Base-by-base conservation (phyloP, 73 alveolate species). In the Blepharisma japonicum region DNA sequence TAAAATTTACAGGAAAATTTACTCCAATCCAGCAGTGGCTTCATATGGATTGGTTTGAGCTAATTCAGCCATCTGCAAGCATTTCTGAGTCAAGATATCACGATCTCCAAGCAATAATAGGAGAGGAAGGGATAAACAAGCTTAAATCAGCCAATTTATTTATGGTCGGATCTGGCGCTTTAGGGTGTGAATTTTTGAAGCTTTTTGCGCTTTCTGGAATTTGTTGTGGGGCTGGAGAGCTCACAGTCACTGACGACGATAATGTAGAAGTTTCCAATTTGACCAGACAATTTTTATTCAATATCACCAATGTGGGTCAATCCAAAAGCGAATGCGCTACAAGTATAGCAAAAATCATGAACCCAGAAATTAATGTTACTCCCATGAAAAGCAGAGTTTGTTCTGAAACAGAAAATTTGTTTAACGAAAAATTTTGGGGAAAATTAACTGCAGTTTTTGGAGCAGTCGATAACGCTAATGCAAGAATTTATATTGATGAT, bases 1-100 rank as follows among this genome's bases (percentile, higher is more conserved):
- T 97, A 45, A 97, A 97, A 90, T 94, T 79, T 84, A 95, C 99
- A n/a, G 99, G 99, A 18, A 97, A 97, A 82, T 97, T 89, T 92
- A 68, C 96, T 7, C 99, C 99, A 45, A 81, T 97, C 77, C 91
- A 91, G 76, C 95, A 97, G 85, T 97, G 98, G 97, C 88, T 92
- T 21, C 96, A 95, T 81, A 86, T 85, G 67, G 99, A 94, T 78
- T 89, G 90, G 79, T 81, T 86, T 55, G 97, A 61, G 98, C 14
- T 46, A 46, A 38, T 39, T 71, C 78, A 81, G 99, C 99, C 7
- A 81, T 96, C 91, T 97, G 99, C 89, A 32, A 99, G 0, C 86
- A 93, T 87, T 94, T 95, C 84, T 96, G 96, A 82, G 94, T 96
- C 99, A 99, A 99, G 38, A 11, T 46, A 71, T 18, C 47, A 94